Conservation (phyloP, 805 yeast genomes). For the Nadsonia fulvescens region DNA sequence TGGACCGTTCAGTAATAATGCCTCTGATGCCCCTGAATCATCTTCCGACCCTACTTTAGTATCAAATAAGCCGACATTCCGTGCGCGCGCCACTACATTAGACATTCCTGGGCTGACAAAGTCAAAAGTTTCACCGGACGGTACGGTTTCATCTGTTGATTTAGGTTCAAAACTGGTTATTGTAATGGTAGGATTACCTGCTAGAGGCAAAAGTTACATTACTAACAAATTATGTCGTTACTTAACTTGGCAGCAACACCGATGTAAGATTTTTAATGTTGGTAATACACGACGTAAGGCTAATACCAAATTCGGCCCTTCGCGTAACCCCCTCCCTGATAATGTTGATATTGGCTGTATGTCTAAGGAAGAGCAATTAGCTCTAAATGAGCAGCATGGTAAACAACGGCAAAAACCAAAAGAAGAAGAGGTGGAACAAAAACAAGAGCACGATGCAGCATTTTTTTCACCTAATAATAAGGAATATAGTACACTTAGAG, state of each 20-base stretch:
- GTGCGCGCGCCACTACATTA: conserved; percentile 60
- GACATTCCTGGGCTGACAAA: conserved; percentile 87
- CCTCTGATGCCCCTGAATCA: no score
- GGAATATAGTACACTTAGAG: conserved; percentile 50
- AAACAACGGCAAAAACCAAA: no score
- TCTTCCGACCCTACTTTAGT: no score
- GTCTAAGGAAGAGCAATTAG: conserved; percentile 10
- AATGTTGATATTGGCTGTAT: no score
- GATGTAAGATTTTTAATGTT: conserved; percentile 79
- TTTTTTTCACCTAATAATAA: conserved; percentile 73
- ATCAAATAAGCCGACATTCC: no score
- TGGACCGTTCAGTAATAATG: no score
- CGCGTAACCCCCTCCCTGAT: no score
- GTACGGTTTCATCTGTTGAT: conserved; percentile 28
- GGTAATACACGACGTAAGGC: conserved; percentile 85
- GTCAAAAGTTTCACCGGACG: conserved; percentile 59
- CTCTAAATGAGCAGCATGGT: no score
- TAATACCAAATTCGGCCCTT: no score
- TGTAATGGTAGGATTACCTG: conserved; percentile 92
- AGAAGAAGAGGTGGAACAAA: conserved; percentile 1
- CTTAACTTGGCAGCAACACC: conserved; percentile 86
- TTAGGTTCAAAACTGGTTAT: conserved; percentile 73
- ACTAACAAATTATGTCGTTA: conserved; percentile 83
- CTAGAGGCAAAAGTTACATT: conserved; percentile 85
- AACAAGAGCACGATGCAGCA: conserved; percentile 49